Conservation (phyloP, 2,329 filamentous ascomycete species). For the Talaromyces pinophilus region DNA sequence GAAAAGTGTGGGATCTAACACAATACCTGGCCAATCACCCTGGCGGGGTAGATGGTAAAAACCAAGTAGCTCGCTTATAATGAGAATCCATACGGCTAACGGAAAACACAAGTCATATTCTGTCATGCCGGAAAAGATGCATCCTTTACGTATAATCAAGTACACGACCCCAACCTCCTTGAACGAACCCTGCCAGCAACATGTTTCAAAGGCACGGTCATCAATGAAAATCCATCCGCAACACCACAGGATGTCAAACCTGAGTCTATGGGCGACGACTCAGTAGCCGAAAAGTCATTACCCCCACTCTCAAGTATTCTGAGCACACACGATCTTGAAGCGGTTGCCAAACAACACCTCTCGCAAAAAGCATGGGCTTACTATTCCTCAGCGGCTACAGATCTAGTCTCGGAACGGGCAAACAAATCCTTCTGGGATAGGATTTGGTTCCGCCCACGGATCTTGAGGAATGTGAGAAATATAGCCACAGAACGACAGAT, state of each 20-base stretch:
- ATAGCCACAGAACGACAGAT: not conserved
- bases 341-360: conserved; percentile 34
- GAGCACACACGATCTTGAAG: conserved; percentile 38
- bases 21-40: conserved; percentile 37
- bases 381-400: conserved; percentile 53
- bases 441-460: conserved; percentile 51
- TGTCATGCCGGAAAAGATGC: conserved; percentile 38
- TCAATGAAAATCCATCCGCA: conserved; percentile 31
- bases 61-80: not conserved
- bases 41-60: conserved; percentile 18
- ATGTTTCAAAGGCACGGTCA: conserved; percentile 28
- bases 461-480: conserved; percentile 35
- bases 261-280: not conserved
- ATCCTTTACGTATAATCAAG: conserved; percentile 37
- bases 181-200: conserved; percentile 30
- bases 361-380: conserved; percentile 39
- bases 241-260: not conserved
- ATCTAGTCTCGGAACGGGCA: conserved; percentile 50
- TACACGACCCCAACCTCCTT: conserved; percentile 35
- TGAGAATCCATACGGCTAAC: not conserved
- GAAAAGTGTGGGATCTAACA: conserved; percentile 55
- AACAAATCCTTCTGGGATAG: conserved; percentile 41
- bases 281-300: not conserved
- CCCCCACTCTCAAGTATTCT: not conserved
- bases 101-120: conserved; percentile 32